A percentile compares a stretch with the other conserved stretches of the same genome.
Conservation (phyloP, 1,284 basidiomycete genomes). For the Ceratobasidium sp. region DNA sequence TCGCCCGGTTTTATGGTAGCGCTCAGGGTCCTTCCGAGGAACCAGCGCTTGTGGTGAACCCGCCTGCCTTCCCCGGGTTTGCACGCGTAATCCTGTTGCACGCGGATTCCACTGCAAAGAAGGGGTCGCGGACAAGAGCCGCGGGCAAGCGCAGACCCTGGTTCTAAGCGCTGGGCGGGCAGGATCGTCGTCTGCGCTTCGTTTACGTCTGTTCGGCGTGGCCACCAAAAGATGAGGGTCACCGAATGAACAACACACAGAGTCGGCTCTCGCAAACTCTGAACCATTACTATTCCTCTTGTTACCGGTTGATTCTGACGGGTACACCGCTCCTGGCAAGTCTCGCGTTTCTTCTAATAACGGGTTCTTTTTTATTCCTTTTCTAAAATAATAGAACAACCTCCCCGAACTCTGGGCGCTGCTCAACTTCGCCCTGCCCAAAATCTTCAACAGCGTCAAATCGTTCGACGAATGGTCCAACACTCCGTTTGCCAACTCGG, state of each 20-base stretch:
- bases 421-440: conserved; percentile 98
- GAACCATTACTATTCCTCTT: conserved; percentile 92
- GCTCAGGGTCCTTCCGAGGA: too few relatives aligned
- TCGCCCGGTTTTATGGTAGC: too few relatives aligned
- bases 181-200: too few relatives aligned
- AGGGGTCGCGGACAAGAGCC: too few relatives aligned
- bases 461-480: conserved; percentile 99
- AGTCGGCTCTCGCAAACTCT: conserved; percentile 94
- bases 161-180: too few relatives aligned
- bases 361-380: background rate
- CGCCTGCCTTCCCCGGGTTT: too few relatives aligned
- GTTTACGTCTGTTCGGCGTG: too few relatives aligned
- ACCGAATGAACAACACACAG: conserved; percentile 99
- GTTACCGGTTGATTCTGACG: conserved; percentile 95
- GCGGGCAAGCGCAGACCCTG: too few relatives aligned
- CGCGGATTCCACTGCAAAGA: too few relatives aligned
- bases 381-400: conserved; percentile 73
- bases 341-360: background rate
- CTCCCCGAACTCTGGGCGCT: conserved; percentile 98
- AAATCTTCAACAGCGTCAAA: conserved; percentile 99
- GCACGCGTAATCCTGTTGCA: too few relatives aligned
- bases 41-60: too few relatives aligned
- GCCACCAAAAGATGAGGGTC: conserved; percentile 99
- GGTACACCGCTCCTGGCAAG: conserved; percentile 90
- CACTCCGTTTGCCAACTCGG: conserved; percentile 98